phyloP scores from a whole-genome alignment of 148 eudicot genomes.

The Heliosperma pusillum region DNA sequence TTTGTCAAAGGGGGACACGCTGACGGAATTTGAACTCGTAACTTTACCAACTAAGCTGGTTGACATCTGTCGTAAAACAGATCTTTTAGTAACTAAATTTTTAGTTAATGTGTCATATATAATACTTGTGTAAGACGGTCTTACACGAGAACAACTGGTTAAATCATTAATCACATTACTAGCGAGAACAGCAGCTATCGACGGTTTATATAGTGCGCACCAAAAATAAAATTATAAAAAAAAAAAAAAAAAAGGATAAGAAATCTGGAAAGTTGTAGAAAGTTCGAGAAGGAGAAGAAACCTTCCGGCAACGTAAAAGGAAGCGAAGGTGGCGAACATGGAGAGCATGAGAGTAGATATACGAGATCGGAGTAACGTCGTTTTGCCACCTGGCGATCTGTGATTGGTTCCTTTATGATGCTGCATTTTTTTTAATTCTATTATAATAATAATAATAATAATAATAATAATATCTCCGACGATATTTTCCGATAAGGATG shows the following conservation, averaged over 20 bases:
- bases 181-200: not conserved
- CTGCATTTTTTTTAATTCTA: not conserved
- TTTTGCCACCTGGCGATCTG: slow-evolving; percentile 28
- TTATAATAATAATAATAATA: not conserved
- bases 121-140: too few relatives aligned
- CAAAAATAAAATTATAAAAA: not conserved
- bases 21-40: too few relatives aligned
- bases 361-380: slow-evolving; percentile 41
- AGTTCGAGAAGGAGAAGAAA: slow-evolving; percentile 15
- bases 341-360: slow-evolving; percentile 56
- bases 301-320: slow-evolving; percentile 82
- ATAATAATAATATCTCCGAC: not conserved
- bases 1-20: too few relatives aligned
- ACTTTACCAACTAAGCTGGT: too few relatives aligned
- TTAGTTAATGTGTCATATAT: too few relatives aligned
- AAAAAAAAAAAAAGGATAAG: not conserved
- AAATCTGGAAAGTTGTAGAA: not conserved
- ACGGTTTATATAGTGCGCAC: not conserved
- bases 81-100: too few relatives aligned
- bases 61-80: too few relatives aligned
- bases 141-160: too few relatives aligned
- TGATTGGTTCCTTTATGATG: slow-evolving; percentile 36
- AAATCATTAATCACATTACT: too few relatives aligned
- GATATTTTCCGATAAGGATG: not conserved
- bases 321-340: slow-evolving; percentile 62